These are phyloP conservation scores for Extremus antarcticus DNA, from an alignment of 495 filamentous ascomycete species.

Conservation along the genomic window DNA sequence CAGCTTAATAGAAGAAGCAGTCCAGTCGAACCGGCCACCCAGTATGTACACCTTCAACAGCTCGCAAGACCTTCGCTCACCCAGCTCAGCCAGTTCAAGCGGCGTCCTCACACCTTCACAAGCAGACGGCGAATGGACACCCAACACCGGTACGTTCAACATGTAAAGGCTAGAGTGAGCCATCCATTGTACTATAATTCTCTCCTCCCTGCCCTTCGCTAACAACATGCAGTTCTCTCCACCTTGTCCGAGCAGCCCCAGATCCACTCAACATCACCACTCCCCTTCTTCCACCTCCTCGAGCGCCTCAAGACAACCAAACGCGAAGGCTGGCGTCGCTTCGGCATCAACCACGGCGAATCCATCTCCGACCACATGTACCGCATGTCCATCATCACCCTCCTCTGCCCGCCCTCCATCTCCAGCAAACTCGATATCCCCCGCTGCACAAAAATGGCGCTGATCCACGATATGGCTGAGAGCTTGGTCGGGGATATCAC, in stretches of 20 bases:
- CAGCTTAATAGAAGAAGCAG: slow-evolving; percentile 15
- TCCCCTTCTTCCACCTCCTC: slow-evolving; percentile 88
- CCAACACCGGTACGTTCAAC: slow-evolving; percentile 27
- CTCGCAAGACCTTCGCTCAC: slow-evolving; percentile 1
- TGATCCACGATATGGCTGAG: slow-evolving; percentile 97
- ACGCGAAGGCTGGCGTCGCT: slow-evolving; percentile 89
- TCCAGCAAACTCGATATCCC: slow-evolving; percentile 58
- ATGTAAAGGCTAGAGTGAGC: not conserved
- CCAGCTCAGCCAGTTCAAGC: slow-evolving; percentile 9
- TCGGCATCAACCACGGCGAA: slow-evolving; percentile 62
- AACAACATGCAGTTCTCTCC: slow-evolving; percentile 27
- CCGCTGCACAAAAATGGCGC: slow-evolving; percentile 82
- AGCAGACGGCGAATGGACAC: slow-evolving; percentile 23
- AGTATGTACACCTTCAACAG: slow-evolving; percentile 9
- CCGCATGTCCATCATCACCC: slow-evolving; percentile 92
- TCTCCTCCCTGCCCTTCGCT: not conserved
- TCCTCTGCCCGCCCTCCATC: slow-evolving; percentile 77
- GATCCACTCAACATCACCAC: slow-evolving; percentile 56
- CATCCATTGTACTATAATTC: slow-evolving; percentile 3
- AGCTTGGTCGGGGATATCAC: slow-evolving; percentile 92
- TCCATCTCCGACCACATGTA: slow-evolving; percentile 99
- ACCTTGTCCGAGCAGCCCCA: slow-evolving; percentile 42
- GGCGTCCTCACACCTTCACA: slow-evolving; percentile 15
- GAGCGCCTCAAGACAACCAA: slow-evolving; percentile 90
- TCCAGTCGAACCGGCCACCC: slow-evolving; percentile 26